Percentiles rank a stretch among this genome's conserved stretches.
phyloP scores from a whole-genome alignment of 176 grass and related monocot genomes.

The Oryza australiensis region DNA sequence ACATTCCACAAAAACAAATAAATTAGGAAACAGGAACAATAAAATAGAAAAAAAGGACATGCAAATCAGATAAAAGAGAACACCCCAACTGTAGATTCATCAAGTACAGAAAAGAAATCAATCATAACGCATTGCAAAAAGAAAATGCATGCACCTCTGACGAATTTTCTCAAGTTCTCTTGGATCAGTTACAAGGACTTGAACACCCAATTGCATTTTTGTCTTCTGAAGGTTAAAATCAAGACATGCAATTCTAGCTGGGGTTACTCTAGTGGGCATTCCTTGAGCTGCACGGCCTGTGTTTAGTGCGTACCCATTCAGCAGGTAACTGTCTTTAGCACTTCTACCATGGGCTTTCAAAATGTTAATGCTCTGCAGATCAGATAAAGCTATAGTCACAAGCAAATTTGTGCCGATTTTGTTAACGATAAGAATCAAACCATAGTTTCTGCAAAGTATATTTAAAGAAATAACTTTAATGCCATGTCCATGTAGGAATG shows the following conservation, averaged over 20 bases:
- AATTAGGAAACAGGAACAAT: background rate
- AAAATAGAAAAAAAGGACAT: background rate
- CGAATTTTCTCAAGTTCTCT: slow-evolving; percentile 94
- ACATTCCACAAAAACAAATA: background rate
- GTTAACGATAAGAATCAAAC: background rate
- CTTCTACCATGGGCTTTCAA: slow-evolving; percentile 91
- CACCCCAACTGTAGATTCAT: background rate
- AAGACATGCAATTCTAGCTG: slow-evolving; percentile 86
- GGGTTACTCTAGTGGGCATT: slow-evolving; percentile 76
- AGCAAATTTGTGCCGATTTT: background rate
- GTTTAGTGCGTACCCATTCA: slow-evolving; percentile 92
- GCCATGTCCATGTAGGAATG: background rate
- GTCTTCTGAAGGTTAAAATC: slow-evolving; percentile 97
- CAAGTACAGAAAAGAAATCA: background rate
- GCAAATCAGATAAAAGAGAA: background rate
- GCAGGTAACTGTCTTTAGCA: slow-evolving; percentile 75
- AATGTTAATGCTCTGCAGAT: slow-evolving; percentile 78
- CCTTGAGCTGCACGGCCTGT: slow-evolving; percentile 85
- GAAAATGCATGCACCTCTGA: slow-evolving; percentile 49
- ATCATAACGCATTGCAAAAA: background rate
- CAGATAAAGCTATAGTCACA: slow-evolving; percentile 10
- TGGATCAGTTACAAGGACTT: slow-evolving; percentile 85
- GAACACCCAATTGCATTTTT: slow-evolving; percentile 95
- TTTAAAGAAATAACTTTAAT: background rate
- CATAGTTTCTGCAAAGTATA: background rate